Evolutionary conservation across 805 yeast genomes (phyloP).

Genomic region (Yamadazyma sp.): DNA sequence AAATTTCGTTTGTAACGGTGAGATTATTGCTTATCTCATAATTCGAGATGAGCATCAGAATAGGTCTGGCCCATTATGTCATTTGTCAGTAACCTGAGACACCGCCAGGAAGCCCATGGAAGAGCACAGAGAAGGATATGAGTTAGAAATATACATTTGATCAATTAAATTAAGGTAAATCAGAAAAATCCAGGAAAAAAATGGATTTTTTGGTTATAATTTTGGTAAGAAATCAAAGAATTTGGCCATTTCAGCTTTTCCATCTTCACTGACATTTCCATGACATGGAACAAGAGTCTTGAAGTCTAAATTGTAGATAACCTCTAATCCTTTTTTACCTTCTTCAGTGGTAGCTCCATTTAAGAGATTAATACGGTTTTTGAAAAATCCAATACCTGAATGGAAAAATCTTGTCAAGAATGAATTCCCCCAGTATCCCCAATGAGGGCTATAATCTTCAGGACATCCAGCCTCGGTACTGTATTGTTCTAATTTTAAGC

Average conservation of each 20-base stretch:
- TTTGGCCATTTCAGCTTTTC: conserved; percentile 20
- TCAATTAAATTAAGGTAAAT: too few relatives aligned
- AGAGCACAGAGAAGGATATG: too few relatives aligned
- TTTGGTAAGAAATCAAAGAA: conserved; percentile 4
- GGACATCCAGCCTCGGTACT: conserved; percentile 44
- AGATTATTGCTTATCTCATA: too few relatives aligned
- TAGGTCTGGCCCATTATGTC: too few relatives aligned
- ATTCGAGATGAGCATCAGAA: too few relatives aligned
- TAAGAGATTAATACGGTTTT: not conserved
- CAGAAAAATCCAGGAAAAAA: too few relatives aligned
- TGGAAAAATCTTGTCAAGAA: conserved; percentile 37
- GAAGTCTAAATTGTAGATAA: conserved; percentile 41
- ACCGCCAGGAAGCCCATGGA: too few relatives aligned
- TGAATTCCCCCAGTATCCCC: conserved; percentile 39
- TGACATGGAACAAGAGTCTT: conserved; percentile 52
- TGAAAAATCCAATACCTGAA: conserved; percentile 21
- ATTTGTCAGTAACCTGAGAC: too few relatives aligned
- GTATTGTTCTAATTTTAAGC: conserved; percentile 37
- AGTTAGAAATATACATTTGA: too few relatives aligned
- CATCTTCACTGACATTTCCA: conserved; percentile 49
- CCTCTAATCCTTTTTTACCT: conserved; percentile 19
- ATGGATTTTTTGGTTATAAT: too few relatives aligned
- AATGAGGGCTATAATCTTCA: conserved; percentile 37
- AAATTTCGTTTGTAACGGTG: too few relatives aligned
- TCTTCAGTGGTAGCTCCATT: not conserved